Base-by-base conservation (phyloP, 495 filamentous ascomycete species). In the Neurospora sp. region DNA sequence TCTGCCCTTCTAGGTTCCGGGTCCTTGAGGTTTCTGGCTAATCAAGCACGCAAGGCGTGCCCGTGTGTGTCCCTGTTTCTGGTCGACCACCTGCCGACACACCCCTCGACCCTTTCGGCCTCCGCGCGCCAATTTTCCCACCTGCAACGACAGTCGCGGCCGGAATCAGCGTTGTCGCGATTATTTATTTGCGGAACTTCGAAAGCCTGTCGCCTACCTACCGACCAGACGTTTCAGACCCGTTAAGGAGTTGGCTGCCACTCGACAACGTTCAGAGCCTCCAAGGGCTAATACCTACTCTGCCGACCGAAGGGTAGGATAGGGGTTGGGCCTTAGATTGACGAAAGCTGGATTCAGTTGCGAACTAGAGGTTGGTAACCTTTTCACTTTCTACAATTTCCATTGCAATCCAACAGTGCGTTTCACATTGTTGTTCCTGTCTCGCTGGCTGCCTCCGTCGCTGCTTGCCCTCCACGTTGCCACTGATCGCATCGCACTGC, bases 91-190 rank as follows among this genome's bases (percentile, higher is more conserved):
- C 70, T 35, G 37, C 42, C 65, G 35, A 44, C 39, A 35, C 37
- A 69, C 72, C 73, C 72, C 68, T 31, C 73, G 76, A 74, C 27
- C 27, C 14, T 65, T 35, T 75, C 75, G 75, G 65, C 73, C 73
- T 70, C 69, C 70, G 76, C 79, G 75, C 78, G 77, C 76, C 78
- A 77, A 76, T 81, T 77, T 77, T 74, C 75, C 74, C 69, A 72
- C 71, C 74, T 69, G 71, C 74, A 71, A 71, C 73, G 77, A 73
- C 73, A 44, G 37, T 39, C 72, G 53, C 70, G 39, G 59, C 72
- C 74, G 69, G 35, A 74, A 59, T 47, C 74, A 68, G 45, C 70
- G 68, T 71, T 68, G 53, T 72, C 69, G 71, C 75, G 71, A 71
- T 61, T 37, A 22, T 68, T 39, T 65, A 8, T 35, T 65, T 31